Base-by-base conservation (phyloP, 2,329 filamentous ascomycete genomes). In the Aspergillus amoenus region DNA sequence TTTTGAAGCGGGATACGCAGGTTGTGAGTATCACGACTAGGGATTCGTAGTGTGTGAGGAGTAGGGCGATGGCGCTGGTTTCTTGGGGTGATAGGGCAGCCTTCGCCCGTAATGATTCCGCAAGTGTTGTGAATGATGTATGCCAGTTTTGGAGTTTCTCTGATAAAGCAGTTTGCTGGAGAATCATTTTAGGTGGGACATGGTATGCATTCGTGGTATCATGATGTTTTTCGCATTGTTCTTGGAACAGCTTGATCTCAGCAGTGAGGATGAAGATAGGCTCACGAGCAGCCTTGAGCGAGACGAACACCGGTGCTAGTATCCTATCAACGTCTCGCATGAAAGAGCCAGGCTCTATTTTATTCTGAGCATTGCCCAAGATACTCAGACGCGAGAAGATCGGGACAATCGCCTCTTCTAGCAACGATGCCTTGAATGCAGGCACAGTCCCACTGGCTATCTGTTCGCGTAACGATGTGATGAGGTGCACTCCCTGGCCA, bases 341-440 rank as follows among this genome's bases (percentile, higher is more conserved):
- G 5, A 60, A 58, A 58, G 2, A 58, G 9, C 30, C 57, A 30
- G 59, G 45, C 17, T 44, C 55, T 32, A 49, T 17, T 1, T 55
- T 52, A 3, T 48, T 32, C 7, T 37, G 37, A 3, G 49, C 11
- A 7, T 62, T 24, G n/a, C 68, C 60, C 11, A 66, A 27, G 5
- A 60, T 53, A 4, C 64, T 65, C 24, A 72, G 45, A 1, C 69
- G 68, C 3, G 67, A 40, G 34, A 72, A 71, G 3, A 71, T 56
- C 0, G 70, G 70, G 1, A 68, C 57, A 34, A 72, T 67, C 1
- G 60, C 68, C 21, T 69, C 56, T 21, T 68, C 62, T n/a, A 72
- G 43, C 13, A 70, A 51, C 4, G 46, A 50, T 27, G 56, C 42
- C 13, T 64, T 67, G 8, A 58, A 54, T 6, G 40, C 30, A 11